A percentile compares a stretch with the other conserved stretches of the same genome.
These are phyloP conservation scores for Dactylellina haptotyla DNA, from an alignment of 2,329 filamentous ascomycete genomes.

Conservation along the genomic window DNA sequence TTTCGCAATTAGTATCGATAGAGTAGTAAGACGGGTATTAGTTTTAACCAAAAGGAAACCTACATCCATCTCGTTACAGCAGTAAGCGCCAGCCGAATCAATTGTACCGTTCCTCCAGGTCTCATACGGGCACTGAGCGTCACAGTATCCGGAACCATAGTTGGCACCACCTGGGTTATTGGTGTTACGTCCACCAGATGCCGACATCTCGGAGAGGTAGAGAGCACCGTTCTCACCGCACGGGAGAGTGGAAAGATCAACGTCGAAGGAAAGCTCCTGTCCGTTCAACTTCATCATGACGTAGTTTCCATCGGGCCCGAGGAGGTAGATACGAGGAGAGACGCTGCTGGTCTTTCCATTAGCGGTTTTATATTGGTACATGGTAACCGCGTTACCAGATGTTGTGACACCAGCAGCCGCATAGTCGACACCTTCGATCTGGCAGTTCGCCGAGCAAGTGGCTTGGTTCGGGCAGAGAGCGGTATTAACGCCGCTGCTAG, in stretches of 20 bases:
- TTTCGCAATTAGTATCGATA: not conserved
- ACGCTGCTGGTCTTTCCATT: conserved; percentile 58
- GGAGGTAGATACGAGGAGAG: conserved; percentile 63
- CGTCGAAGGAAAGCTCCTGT: conserved; percentile 64
- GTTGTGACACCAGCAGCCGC: conserved; percentile 50
- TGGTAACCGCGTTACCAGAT: conserved; percentile 54
- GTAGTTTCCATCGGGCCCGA: conserved; percentile 62
- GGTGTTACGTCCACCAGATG: conserved; percentile 57
- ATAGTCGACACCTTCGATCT: conserved; percentile 42
- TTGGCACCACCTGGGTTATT: conserved; percentile 63
- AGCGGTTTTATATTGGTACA: conserved; percentile 46
- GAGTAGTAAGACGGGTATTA: too few species aligned
- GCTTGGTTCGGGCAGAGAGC: conserved; percentile 36
- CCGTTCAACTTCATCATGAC: conserved; percentile 63
- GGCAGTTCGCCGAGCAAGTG: conserved; percentile 32
- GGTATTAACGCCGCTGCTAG: conserved; percentile 5
- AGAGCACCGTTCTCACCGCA: conserved; percentile 63
- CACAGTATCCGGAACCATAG: conserved; percentile 66
- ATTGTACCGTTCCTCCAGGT: conserved; percentile 61
- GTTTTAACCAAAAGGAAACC: not conserved
- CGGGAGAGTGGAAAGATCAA: conserved; percentile 62
- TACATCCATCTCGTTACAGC: conserved; percentile 69
- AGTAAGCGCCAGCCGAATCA: conserved; percentile 60
- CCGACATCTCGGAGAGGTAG: conserved; percentile 62
- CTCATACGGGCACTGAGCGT: conserved; percentile 62